These are phyloP conservation scores for Haematococcus lacustris DNA, from an alignment of 139 green algal genomes.

Conservation along the genomic window DNA sequence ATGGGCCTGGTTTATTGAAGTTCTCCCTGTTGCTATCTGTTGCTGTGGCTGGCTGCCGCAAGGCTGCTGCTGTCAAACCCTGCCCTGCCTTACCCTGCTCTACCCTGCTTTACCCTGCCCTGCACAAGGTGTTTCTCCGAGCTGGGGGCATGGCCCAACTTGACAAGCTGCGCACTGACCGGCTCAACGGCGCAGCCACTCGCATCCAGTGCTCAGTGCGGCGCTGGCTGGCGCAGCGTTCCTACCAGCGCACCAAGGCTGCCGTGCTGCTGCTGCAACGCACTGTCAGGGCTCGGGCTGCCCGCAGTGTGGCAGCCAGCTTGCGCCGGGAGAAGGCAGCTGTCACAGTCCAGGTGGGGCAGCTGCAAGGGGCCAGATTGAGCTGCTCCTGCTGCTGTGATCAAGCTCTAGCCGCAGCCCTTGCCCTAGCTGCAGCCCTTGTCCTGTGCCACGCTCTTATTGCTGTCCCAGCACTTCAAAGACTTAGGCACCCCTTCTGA, in stretches of 20 bases:
- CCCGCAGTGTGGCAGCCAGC: neutral
- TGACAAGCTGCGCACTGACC: slow-evolving; percentile 84
- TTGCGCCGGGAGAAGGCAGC: slow-evolving; percentile 37
- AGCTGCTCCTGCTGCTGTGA: neutral
- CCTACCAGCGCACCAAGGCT: slow-evolving; percentile 3
- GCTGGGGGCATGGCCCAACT: slow-evolving; percentile 88
- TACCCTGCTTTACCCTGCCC: neutral
- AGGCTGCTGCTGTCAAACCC: neutral
- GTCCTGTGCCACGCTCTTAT: neutral
- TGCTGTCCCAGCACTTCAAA: neutral
- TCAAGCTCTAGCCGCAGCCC: neutral
- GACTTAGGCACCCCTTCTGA: too few relatives aligned
- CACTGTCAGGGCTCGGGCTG: neutral
- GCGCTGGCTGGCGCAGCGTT: slow-evolving; percentile 45
- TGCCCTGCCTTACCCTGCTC: neutral
- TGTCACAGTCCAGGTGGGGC: slow-evolving; percentile 26
- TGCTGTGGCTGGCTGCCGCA: neutral
- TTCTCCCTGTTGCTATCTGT: neutral
- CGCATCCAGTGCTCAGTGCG: slow-evolving; percentile 64
- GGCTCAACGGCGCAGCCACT: slow-evolving; percentile 71
- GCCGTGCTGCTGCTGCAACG: slow-evolving; percentile 28
- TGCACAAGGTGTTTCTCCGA: slow-evolving; percentile 64
- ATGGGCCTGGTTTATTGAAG: neutral
- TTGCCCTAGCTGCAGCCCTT: neutral
- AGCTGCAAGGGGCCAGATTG: neutral